Evolutionary conservation across 2,329 filamentous ascomycete species (phyloP), one percentile per base, ranked within the genome.

Genomic region (Capronia americana): DNA sequence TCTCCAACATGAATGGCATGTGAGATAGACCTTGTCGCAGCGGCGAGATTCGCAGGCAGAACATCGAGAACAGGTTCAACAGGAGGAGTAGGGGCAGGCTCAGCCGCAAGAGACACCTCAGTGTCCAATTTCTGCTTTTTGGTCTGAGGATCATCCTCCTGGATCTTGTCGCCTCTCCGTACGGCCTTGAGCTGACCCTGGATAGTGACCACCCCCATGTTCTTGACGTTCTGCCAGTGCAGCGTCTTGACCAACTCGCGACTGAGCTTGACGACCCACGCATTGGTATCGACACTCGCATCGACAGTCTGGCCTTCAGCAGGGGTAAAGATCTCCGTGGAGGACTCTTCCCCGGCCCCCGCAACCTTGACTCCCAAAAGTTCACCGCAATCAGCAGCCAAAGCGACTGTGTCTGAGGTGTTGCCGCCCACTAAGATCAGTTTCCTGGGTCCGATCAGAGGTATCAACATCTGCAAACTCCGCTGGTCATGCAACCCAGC

Each of bases 231-330:
- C 80, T 98, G 95, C 95, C 95, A 98, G 75, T 92, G 92, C 66
- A 99, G 84, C 72, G 90, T 90, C 78, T 92, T 92, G 66, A 96
- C 91, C 23, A 99, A 87, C 53, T 87, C 83, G 72, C 94, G 92
- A 57, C 92, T 93, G 20, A 99, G 85, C 78, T 93, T 96, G 67
- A 99, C 91, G 26, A 92, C 90, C 95, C 96, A 99, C 3, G 95
- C 93, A 76, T 98, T 97, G 4, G 94, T 98, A 76, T 99, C 95
- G 50, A 98, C 94, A 74, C 93, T 97, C 12, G 94, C 95, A 77
- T 99, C 90, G 50, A 99, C 85, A 14, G 84, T 82, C 38, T 85
- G 82, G 26, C 93, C 93, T n/a, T 92, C 82, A 10, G 81, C 78
- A 0, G 95, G 95, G 0, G 92, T 93, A 75, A 94, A 94, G 4